A percentile compares a stretch with the other conserved stretches of the same genome.
phyloP scores from a whole-genome alignment of 1,139 yeast genomes.

The Debaryomyces sp. region DNA sequence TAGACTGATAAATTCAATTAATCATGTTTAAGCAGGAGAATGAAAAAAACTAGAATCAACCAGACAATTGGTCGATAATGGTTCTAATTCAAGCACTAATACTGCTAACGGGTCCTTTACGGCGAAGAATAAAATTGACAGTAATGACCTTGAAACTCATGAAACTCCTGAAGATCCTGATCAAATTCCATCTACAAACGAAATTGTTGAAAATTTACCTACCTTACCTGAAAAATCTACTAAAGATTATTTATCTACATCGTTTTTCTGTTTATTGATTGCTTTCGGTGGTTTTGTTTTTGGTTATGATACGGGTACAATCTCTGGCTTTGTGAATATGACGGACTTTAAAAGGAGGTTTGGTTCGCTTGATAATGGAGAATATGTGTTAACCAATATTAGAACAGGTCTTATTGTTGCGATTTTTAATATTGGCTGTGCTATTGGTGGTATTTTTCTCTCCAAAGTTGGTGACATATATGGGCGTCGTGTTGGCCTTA shows the following conservation, averaged over 20 bases:
- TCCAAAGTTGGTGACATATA: slow-evolving; percentile 53
- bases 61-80: neutral
- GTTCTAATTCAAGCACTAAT: neutral
- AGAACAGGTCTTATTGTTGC: slow-evolving; percentile 62
- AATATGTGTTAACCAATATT: slow-evolving; percentile 38
- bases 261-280: slow-evolving; percentile 41
- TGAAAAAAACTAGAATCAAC: neutral
- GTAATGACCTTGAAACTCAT: slow-evolving; percentile 6
- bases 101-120: slow-evolving; percentile 3
- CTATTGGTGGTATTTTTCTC: slow-evolving; percentile 66
- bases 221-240: slow-evolving; percentile 27
- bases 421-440: slow-evolving; percentile 71
- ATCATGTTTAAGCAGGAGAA: slow-evolving; percentile 1
- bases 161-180: slow-evolving; percentile 4
- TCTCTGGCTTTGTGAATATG: slow-evolving; percentile 67
- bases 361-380: slow-evolving; percentile 38
- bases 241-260: slow-evolving; percentile 34
- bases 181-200: slow-evolving; percentile 6
- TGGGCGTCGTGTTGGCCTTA: slow-evolving; percentile 58
- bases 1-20: neutral
- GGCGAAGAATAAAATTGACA: slow-evolving; percentile 19
- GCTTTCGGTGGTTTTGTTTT: slow-evolving; percentile 68
- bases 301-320: slow-evolving; percentile 75
- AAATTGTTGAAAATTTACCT: slow-evolving; percentile 9
- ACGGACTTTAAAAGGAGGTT: slow-evolving; percentile 51